Conservation (phyloP, 805 yeast genomes). For the Metschnikowia continentalis region DNA sequence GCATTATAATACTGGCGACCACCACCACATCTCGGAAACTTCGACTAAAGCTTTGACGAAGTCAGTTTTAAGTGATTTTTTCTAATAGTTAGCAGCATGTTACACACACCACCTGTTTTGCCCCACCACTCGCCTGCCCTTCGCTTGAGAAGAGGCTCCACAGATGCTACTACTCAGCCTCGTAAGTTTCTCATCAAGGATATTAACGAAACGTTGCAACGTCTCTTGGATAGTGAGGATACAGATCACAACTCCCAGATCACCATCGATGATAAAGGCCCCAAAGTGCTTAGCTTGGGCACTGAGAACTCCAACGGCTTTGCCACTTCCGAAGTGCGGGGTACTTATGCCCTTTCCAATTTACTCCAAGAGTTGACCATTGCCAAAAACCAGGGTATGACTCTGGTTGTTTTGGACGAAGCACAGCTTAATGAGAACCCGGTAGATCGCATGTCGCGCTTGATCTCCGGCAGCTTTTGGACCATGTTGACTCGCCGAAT, state of each 20-base stretch:
- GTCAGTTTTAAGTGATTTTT: background rate
- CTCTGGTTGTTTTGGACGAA: constrained; percentile 76
- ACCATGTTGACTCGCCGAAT: constrained; percentile 66
- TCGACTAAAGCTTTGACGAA: no score
- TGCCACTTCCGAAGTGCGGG: constrained; percentile 62
- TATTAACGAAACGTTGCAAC: constrained; percentile 66
- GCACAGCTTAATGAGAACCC: constrained; percentile 84
- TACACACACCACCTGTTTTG: background rate
- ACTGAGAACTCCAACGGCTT: constrained; percentile 84
- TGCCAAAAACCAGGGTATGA: constrained; percentile 76
- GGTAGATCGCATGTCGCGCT: constrained; percentile 66
- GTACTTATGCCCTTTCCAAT: constrained; percentile 86
- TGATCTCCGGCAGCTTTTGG: constrained; percentile 81
- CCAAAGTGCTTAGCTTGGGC: constrained; percentile 73
- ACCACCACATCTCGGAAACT: no score
- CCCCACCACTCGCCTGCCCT: background rate
- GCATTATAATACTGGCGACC: no score
- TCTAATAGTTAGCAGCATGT: background rate
- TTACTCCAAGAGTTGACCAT: constrained; percentile 83
- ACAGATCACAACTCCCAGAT: constrained; percentile 82
- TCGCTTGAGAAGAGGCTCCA: constrained; percentile 2
- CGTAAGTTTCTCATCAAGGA: constrained; percentile 67
- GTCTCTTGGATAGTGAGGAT: constrained; percentile 71
- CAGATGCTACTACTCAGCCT: constrained; percentile 18
- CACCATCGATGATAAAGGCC: constrained; percentile 81